phyloP scores from a whole-genome alignment of 768 basidiomycete species.

The Kondoa malvinella region DNA sequence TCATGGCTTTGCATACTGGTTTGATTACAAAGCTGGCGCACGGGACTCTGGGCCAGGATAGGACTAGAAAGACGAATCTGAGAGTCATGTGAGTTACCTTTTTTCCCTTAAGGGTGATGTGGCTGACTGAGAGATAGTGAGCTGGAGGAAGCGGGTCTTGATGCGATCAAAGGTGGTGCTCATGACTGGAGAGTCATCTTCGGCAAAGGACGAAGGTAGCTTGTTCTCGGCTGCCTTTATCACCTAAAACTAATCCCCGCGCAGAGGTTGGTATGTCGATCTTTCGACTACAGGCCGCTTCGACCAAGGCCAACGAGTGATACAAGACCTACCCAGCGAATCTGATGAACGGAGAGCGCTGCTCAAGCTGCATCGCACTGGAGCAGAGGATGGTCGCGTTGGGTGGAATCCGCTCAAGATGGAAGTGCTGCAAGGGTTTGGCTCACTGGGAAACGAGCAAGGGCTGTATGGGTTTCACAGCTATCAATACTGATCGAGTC shows the following conservation, averaged over 20 bases:
- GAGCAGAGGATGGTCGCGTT: slow-evolving; percentile 73
- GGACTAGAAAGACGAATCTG: slow-evolving; percentile 42
- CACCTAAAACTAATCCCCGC: too few species aligned
- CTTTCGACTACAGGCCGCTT: slow-evolving; percentile 34
- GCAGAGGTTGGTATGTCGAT: slow-evolving; percentile 33
- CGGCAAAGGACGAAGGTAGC: slow-evolving; percentile 51
- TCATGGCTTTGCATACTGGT: slow-evolving; percentile 47
- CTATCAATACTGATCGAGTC: not conserved
- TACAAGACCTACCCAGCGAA: slow-evolving; percentile 14
- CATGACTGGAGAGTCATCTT: slow-evolving; percentile 70
- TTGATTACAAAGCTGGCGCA: slow-evolving; percentile 62
- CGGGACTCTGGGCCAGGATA: slow-evolving; percentile 56
- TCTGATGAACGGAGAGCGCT: slow-evolving; percentile 60
- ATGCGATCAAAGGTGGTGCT: slow-evolving; percentile 56
- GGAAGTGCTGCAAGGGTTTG: slow-evolving; percentile 84
- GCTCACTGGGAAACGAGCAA: slow-evolving; percentile 58
- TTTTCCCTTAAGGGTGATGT: not conserved
- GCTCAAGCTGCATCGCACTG: slow-evolving; percentile 55
- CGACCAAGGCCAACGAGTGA: slow-evolving; percentile 11
- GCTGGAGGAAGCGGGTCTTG: slow-evolving; percentile 52
- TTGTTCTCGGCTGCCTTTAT: too few species aligned
- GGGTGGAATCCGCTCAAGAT: slow-evolving; percentile 96
- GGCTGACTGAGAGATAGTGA: slow-evolving; percentile 34
- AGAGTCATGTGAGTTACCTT: slow-evolving; percentile 44
- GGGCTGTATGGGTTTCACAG: slow-evolving; percentile 56